Evolutionary conservation across 345 rosid species (phyloP).

Genomic region (Eucalyptus pauciflora): DNA sequence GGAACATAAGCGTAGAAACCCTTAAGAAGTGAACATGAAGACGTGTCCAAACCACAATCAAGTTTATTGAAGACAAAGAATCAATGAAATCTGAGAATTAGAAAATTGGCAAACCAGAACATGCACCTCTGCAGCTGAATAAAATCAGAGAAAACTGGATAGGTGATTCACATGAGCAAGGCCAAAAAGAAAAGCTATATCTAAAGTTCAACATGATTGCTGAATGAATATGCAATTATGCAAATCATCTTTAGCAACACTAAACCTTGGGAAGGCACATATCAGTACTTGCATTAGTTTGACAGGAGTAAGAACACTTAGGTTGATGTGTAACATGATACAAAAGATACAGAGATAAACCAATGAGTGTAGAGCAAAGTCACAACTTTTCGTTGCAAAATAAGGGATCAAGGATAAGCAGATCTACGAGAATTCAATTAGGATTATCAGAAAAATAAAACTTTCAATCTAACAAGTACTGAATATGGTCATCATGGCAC

Average conservation of each 20-base stretch:
- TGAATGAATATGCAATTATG: neutral
- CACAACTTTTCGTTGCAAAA: neutral
- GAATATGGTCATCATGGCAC: neutral
- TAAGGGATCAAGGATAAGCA: neutral
- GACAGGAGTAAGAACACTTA: neutral
- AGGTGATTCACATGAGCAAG: neutral
- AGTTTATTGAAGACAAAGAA: neutral
- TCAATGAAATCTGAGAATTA: neutral
- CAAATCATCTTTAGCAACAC: neutral
- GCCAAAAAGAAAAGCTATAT: neutral
- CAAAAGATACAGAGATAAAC: neutral
- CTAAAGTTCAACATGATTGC: neutral
- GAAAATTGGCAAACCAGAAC: neutral
- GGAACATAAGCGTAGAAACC: neutral
- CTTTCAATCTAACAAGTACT: neutral
- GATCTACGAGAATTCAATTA: neutral
- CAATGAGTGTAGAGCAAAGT: neutral
- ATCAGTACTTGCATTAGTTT: neutral
- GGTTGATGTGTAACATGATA: neutral
- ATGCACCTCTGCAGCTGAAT: neutral
- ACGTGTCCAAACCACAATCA: neutral
- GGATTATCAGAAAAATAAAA: neutral
- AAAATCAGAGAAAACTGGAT: neutral
- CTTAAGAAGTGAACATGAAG: neutral
- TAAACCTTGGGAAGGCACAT: neutral